Evolutionary conservation across 2,329 filamentous ascomycete species (phyloP), one percentile per base, ranked within the genome.

Genomic region (Xylariomycetidae sp.): DNA sequence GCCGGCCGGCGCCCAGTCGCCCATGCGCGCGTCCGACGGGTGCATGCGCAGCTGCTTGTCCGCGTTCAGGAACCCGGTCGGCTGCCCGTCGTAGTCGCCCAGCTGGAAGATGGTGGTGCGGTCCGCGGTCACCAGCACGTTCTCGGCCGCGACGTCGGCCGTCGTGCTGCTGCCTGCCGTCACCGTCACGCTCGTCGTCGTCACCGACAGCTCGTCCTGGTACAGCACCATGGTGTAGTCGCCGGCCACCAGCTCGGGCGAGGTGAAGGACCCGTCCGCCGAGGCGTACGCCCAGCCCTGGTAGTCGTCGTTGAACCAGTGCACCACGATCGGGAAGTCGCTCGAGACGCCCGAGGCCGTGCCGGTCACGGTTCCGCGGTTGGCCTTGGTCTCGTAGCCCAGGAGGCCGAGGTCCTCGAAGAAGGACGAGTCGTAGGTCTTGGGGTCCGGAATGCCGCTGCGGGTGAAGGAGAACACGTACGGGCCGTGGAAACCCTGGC

Each of bases 181-280:
- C 10, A 77, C 65, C 0, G 52, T 53, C 2, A 72, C 66, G 2
- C 56, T 63, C 3, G 59, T 49, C 1, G 63, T 63, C 0, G 65
- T 70, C 4, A 76, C 65, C 18, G 64, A 59, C 40, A 70, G 67
- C 45, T 78, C 73, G 13, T 63, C 65, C 30, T 74, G 71, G 55
- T 78, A 75, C 10, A 79, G 61, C 9, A 70, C 67, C 63, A 76
- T 74, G 0, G 70, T 76, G 54, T 79, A 79, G 1, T 66, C 71
- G 9, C 75, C 74, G 0, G 74, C 68, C 39, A 74, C 74, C 69
- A 79, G 77, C 5, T 64, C 57, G 0, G 74, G 74, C 0, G 73
- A 76, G 0, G 65, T 71, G 49, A 72, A 79, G 5, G 53, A 57
- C 3, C 71, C 68, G 3, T 49, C 47, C 3, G 60, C 61, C 10